These are phyloP conservation scores for Theobroma grandiflorum DNA, from an alignment of 441 rosid genomes.

Conservation along the genomic window DNA sequence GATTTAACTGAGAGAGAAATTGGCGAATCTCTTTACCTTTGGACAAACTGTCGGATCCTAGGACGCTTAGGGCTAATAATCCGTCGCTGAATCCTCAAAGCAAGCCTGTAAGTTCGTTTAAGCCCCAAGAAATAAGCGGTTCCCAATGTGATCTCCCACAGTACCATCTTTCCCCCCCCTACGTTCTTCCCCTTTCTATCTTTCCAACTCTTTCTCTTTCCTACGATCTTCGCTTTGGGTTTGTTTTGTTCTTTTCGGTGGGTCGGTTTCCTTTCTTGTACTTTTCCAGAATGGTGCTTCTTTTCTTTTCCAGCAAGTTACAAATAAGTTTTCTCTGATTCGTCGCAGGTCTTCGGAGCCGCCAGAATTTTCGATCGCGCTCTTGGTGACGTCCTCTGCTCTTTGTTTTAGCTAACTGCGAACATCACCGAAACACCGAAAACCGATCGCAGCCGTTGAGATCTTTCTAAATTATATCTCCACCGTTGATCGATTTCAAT, in stretches of 20 bases:
- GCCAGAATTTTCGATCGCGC: slow-evolving; percentile 45
- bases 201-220: neutral
- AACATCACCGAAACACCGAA: too few relatives aligned
- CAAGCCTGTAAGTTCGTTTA: slow-evolving; percentile 76
- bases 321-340: neutral
- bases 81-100: slow-evolving; percentile 76
- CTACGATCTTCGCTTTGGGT: neutral
- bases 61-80: slow-evolving; percentile 65
- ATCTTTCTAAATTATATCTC: neutral
- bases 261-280: neutral
- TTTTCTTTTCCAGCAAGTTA: slow-evolving; percentile 38
- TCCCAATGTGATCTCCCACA: slow-evolving; percentile 93
- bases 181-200: neutral
- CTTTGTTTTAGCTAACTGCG: neutral
- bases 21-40: slow-evolving; percentile 41
- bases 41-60: slow-evolving; percentile 66
- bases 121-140: slow-evolving; percentile 92
- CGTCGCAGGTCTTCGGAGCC: slow-evolving; percentile 17
- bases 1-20: neutral
- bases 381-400: slow-evolving; percentile 21
- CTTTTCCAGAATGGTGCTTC: neutral
- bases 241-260: neutral
- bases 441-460: neutral
- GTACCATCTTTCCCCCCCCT: slow-evolving; percentile 59
- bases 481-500: neutral